Base-by-base conservation (phyloP, 2,329 filamentous ascomycete species). In the Aspergillus sp. region DNA sequence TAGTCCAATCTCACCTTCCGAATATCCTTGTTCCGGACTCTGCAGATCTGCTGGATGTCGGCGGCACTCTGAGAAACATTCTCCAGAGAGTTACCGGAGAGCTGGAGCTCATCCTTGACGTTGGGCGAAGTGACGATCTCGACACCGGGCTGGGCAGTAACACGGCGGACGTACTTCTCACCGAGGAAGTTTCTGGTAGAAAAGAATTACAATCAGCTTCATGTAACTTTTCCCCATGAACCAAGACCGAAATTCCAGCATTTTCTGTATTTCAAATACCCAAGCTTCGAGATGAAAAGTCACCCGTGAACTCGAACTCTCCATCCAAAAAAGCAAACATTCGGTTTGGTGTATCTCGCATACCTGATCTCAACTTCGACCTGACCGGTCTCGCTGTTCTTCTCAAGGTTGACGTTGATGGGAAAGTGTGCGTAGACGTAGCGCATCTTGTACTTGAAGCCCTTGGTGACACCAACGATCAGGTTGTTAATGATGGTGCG, bases 11-110 rank as follows among this genome's bases (percentile, higher is more conserved):
- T 61, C 69, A 89, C 86, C 86, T 96, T 96, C 80, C 94, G 89
- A 81, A 98, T 98, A 95, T 98, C 93, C 89, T 98, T 98, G 88
- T 98, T 98, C 75, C 89, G 85, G 76, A 98, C 93, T 78, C 83
- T 83, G 89, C 93, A 98, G 77, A 93, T 90, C 78, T 98, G 93
- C 82, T 98, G 93, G 74, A 98, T 96, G 74, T 98, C 93, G 76
- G 93, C 93, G 61, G 93, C 93, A 70, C 85, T 89, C 80, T 98
- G 93, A 68, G 93, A 98, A 60, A 98, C 93, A 71, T 83, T 83
- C 82, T 98, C 94, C 65, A 98, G 81, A 55, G 86, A 94, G 87
- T 96, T 98, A 67, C 93, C 93, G 62, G 71, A 79, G 64, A 98
- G 79, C 73, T 91, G 77, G 56, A 98, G 86, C 84, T 98, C 90